Conservation (phyloP, 2,329 filamentous ascomycete genomes). For the Cytospora piceae region DNA sequence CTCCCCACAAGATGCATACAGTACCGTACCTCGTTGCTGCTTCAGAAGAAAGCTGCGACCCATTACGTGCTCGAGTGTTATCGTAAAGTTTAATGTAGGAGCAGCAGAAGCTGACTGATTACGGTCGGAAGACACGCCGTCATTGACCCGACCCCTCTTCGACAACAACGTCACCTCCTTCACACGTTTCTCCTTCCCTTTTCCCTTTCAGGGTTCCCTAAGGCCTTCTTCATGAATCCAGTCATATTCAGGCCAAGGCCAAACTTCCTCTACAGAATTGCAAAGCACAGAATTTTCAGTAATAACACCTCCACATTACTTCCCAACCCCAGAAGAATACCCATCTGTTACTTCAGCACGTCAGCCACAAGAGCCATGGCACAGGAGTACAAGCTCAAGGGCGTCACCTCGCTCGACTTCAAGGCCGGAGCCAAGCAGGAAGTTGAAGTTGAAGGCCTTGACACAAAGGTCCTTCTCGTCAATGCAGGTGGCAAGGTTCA, state of each 20-base stretch:
- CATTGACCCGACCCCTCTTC: conserved; percentile 23
- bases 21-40: neutral
- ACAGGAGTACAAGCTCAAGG: conserved; percentile 73
- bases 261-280: conserved; percentile 10
- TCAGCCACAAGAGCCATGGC: conserved; percentile 48
- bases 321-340: neutral
- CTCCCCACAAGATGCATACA: neutral
- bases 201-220: neutral
- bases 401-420: conserved; percentile 72
- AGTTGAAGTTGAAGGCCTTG: conserved; percentile 86
- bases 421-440: conserved; percentile 84
- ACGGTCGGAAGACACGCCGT: conserved; percentile 13
- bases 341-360: conserved; percentile 1
- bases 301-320: neutral
- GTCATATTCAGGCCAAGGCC: conserved; percentile 8
- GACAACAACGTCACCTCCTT: conserved; percentile 12
- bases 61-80: neutral
- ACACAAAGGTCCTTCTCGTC: conserved; percentile 84
- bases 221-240: conserved; percentile 21
- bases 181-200: neutral
- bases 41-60: no score
- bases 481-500: conserved; percentile 77
- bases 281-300: conserved; percentile 13
- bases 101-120: neutral
- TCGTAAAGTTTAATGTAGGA: neutral